These are phyloP conservation scores for Halenospora varia DNA, from an alignment of 495 filamentous ascomycete genomes.

Conservation along the genomic window DNA sequence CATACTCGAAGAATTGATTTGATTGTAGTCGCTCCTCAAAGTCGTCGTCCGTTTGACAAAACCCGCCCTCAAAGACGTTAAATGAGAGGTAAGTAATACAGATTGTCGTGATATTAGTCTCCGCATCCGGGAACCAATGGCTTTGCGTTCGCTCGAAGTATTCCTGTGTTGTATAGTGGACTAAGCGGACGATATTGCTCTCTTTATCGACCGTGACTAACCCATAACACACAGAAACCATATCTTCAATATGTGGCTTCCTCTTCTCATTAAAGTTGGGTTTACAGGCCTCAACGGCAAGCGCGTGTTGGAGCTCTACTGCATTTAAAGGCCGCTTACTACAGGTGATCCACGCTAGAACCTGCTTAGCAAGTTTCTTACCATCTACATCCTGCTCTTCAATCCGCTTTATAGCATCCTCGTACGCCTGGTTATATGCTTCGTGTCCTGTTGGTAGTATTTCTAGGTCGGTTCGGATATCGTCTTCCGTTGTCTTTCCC, in stretches of 20 bases:
- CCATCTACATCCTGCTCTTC: constrained; percentile 12
- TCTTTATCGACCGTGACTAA: constrained; percentile 47
- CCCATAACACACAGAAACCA: constrained; percentile 43
- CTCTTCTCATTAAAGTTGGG: constrained; percentile 29
- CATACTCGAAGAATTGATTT: constrained; percentile 13
- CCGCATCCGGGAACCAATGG: constrained; percentile 33
- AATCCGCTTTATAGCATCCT: constrained; percentile 8
- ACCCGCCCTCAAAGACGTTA: too few species aligned
- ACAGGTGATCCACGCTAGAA: constrained; percentile 18
- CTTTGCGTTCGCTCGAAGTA: constrained; percentile 41
- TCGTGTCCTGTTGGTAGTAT: constrained; percentile 5
- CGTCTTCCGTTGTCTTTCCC: too few species aligned
- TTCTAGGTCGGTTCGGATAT: constrained; percentile 9
- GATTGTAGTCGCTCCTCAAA: too few species aligned
- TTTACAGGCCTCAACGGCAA: constrained; percentile 18
- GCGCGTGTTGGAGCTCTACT: constrained; percentile 15
- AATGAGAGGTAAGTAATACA: too few species aligned
- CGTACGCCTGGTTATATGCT: neutral
- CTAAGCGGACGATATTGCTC: constrained; percentile 43
- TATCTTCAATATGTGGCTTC: constrained; percentile 28
- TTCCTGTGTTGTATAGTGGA: too few species aligned
- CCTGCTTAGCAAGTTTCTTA: constrained; percentile 16
- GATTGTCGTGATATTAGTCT: constrained; percentile 30
- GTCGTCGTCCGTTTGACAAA: too few species aligned
- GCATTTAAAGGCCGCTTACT: constrained; percentile 16